phyloP scores from a whole-genome alignment of 1,284 basidiomycete genomes.

The Prillingera fragicola region DNA sequence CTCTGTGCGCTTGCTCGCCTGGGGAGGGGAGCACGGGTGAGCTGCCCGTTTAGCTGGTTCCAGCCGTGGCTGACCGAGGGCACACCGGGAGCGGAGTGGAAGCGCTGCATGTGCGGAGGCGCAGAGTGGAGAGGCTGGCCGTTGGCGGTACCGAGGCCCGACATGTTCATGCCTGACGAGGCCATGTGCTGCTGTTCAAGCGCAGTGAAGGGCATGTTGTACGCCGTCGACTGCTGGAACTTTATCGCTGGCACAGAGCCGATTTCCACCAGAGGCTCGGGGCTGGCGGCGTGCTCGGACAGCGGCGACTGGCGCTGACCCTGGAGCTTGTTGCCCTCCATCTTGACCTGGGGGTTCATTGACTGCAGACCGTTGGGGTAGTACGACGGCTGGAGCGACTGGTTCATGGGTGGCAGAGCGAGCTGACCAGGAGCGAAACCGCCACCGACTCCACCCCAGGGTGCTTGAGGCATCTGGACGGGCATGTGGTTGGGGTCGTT shows the following conservation, averaged over 20 bases:
- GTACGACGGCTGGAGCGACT: constrained; percentile 19
- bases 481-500: constrained; percentile 4
- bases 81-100: constrained; percentile 37
- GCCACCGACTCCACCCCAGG: constrained; percentile 19
- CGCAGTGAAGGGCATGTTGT: constrained; percentile 22
- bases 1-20: constrained; percentile 14
- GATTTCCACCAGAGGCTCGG: constrained; percentile 27
- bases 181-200: constrained; percentile 15
- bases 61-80: constrained; percentile 27
- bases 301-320: constrained; percentile 10
- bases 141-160: constrained; percentile 1
- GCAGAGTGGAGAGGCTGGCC: constrained; percentile 26
- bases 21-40: constrained; percentile 12
- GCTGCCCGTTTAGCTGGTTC: constrained; percentile 14
- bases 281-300: constrained; percentile 11
- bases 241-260: constrained; percentile 27
- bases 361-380: constrained; percentile 2
- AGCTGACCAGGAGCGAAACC: constrained; percentile 31
- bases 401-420: constrained; percentile 18
- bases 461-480: constrained; percentile 3
- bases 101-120: constrained; percentile 37
- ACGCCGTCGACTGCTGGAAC: constrained; percentile 17
- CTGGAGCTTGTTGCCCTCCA: constrained; percentile 2
- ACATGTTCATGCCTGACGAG: constrained; percentile 4
- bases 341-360: constrained; percentile 2